These are phyloP conservation scores for Coemansia aciculifera DNA, from an alignment of 192 early-diverging fungal species.

Conservation along the genomic window DNA sequence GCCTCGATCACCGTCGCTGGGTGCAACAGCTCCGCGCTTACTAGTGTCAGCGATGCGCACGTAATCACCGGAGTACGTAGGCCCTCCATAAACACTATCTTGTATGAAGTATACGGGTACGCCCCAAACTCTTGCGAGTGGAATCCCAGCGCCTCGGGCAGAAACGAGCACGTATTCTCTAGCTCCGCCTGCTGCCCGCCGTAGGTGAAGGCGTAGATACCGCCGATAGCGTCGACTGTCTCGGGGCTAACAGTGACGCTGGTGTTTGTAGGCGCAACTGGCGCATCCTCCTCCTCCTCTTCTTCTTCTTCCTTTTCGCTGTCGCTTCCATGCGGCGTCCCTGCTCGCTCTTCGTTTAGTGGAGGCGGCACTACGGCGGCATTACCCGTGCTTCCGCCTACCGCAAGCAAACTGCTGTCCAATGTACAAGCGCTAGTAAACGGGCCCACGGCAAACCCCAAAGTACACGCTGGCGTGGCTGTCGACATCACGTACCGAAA, in stretches of 20 bases:
- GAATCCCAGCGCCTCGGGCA: conserved; percentile 69
- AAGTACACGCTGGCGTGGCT: conserved; percentile 67
- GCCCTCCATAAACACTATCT: conserved; percentile 87
- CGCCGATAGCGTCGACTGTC: conserved; percentile 53
- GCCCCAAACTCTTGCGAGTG: conserved; percentile 85
- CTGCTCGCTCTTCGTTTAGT: not conserved
- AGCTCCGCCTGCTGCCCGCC: conserved; percentile 66
- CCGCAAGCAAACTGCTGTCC: conserved; percentile 27
- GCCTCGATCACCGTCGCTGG: conserved; percentile 81
- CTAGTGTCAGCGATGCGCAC: conserved; percentile 81
- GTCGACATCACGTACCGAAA: conserved; percentile 70
- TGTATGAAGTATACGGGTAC: conserved; percentile 82
- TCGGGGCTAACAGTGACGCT: conserved; percentile 15
- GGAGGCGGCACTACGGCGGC: not conserved
- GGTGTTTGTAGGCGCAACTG: not conserved
- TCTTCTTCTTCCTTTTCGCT: not conserved
- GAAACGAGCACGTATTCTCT: conserved; percentile 62
- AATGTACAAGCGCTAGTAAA: conserved; percentile 53
- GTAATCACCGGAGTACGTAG: conserved; percentile 63
- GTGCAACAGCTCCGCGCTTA: conserved; percentile 69
- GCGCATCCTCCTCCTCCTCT: not conserved
- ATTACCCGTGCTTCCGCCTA: not conserved
- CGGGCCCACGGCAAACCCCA: conserved; percentile 74
- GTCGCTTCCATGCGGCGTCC: conserved; percentile 2
- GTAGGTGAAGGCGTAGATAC: conserved; percentile 71